Evolutionary conservation across 345 rosid species (phyloP), one percentile per base, ranked within the genome.

Genomic region (Lepidium sativum): DNA sequence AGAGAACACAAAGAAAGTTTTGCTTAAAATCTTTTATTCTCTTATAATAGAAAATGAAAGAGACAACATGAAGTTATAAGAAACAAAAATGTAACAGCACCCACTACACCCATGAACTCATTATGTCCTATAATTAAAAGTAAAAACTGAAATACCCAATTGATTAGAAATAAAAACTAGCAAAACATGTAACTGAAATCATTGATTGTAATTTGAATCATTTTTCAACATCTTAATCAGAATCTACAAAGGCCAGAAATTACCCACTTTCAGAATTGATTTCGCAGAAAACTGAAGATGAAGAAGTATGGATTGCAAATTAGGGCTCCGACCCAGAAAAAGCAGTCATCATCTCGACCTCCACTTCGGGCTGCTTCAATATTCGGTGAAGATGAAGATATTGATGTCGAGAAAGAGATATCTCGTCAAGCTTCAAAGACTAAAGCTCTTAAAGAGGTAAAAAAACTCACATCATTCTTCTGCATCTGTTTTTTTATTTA

Each of bases 241-340:
- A 31, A 9, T 52, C 57, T 51, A 3, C 25, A 1, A 6, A 0
- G 9, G 9, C 21, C 9, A 23, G 10, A 0, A 42, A 6, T 1
- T 20, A 14, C 33, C 45, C 56, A 48, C 1, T 35, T 48, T 1
- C 8, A 11, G 37, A 39, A 6, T 4, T 27, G n/a, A 13, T 32
- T 39, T 52, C 10, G 51, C 10, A 29, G 51, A 43, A 50, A n/a
- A 35, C 38, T 0, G 67, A 58, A 54, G 57, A 88, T 87, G 98
- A 90, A 80, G 79, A 92, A 88, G 80, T 90, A 86, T 71, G 99
- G 97, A 18, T 74, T 94, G 53, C 85, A 88, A 75, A 79, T 90
- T 54, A 82, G 99, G 77, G 97, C 62, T 60, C 87, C 90, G 2
- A 58, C 89, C 3, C 82, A 83, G 75, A 79, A 84, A 54, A 86